A percentile compares a stretch with the other conserved stretches of the same genome.
Evolutionary conservation across 2,329 filamentous ascomycete species (phyloP).

Genomic region (Aspergillus terreus): DNA sequence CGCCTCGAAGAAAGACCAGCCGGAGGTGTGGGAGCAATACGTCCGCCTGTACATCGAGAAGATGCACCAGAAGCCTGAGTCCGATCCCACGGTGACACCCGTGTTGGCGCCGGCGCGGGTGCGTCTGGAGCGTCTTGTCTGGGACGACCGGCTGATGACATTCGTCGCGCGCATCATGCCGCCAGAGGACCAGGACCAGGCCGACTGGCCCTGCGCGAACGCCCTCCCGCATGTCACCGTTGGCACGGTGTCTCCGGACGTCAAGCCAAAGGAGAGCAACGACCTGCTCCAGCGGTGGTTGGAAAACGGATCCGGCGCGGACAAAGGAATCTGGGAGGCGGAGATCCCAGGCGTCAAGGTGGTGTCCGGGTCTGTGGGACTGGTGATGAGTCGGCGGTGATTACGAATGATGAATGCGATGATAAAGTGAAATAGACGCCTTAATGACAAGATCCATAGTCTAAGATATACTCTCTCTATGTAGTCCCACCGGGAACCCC

Average conservation of each 20-base stretch:
- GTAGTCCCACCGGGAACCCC: no score
- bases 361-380: conserved; percentile 53
- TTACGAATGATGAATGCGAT: background rate
- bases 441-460: no score
- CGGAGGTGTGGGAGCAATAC: conserved; percentile 75
- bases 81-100: conserved; percentile 26
- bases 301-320: conserved; percentile 49
- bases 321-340: conserved; percentile 54
- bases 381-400: conserved; percentile 39
- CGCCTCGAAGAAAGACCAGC: conserved; percentile 56
- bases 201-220: conserved; percentile 69
- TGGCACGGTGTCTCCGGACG: conserved; percentile 67
- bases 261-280: conserved; percentile 96
- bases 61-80: conserved; percentile 25
- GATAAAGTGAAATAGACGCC: background rate
- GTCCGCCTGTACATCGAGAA: conserved; percentile 51
- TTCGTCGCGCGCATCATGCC: conserved; percentile 71
- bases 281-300: conserved; percentile 75
- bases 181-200: conserved; percentile 36
- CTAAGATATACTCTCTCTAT: no score
- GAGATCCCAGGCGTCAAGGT: conserved; percentile 53
- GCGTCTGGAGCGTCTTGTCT: conserved; percentile 67
- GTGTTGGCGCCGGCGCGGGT: conserved; percentile 40
- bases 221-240: conserved; percentile 81
- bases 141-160: conserved; percentile 83